phyloP scores from a whole-genome alignment of 208 protist genomes.

The Cochliopodium minus region DNA sequence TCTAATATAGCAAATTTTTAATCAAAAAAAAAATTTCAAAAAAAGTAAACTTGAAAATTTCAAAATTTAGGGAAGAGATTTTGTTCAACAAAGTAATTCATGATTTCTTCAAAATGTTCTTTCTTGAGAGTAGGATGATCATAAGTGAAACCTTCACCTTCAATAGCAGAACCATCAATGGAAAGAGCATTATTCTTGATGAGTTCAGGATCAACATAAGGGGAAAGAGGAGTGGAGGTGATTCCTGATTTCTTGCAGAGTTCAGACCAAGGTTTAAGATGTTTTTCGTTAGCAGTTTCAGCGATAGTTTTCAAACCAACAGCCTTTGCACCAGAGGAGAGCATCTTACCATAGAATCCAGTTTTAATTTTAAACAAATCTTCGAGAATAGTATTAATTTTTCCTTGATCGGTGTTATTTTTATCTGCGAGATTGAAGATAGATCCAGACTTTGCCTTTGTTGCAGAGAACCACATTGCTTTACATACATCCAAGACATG shows the following conservation, averaged over 20 bases:
- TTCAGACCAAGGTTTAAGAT: slow-evolving; percentile 60
- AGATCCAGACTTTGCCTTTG: slow-evolving; percentile 22
- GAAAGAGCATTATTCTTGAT: slow-evolving; percentile 51
- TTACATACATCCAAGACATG: slow-evolving; percentile 62
- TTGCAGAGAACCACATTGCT: slow-evolving; percentile 46
- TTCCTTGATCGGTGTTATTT: slow-evolving; percentile 54
- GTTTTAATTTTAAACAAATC: slow-evolving; percentile 62
- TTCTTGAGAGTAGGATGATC: slow-evolving; percentile 31
- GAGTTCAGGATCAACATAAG: slow-evolving; percentile 64
- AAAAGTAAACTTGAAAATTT: no score
- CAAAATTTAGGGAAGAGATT: slow-evolving; percentile 33
- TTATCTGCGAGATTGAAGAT: slow-evolving; percentile 72
- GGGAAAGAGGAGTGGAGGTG: slow-evolving; percentile 49
- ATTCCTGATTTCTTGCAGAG: slow-evolving; percentile 49
- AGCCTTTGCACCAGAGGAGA: slow-evolving; percentile 41
- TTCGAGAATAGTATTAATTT: slow-evolving; percentile 46
- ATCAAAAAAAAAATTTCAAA: no score
- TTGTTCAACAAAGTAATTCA: slow-evolving; percentile 33
- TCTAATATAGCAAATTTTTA: no score
- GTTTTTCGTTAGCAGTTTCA: slow-evolving; percentile 61
- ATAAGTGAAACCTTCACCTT: slow-evolving; percentile 43
- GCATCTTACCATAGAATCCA: slow-evolving; percentile 42
- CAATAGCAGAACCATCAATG: slow-evolving; percentile 52
- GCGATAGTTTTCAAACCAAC: slow-evolving; percentile 29
- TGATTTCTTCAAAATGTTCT: slow-evolving; percentile 26